Percentiles rank a stretch among this genome's conserved stretches.
These are phyloP conservation scores for Gardenia jasminoides DNA, from an alignment of 257 asterid species.

Conservation along the genomic window DNA sequence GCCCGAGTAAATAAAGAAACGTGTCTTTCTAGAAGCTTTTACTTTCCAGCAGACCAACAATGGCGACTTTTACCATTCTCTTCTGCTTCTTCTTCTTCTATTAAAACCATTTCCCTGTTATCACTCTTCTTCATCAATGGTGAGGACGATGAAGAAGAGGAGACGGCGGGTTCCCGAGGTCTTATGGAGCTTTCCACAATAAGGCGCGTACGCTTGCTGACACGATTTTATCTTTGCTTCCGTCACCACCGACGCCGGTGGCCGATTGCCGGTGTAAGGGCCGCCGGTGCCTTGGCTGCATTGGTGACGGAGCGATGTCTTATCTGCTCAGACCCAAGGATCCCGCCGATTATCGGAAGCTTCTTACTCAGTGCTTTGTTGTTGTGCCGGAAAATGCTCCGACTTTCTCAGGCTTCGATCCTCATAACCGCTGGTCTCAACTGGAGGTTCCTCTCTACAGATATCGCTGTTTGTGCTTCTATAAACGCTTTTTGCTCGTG, in stretches of 20 bases:
- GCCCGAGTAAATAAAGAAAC: no score
- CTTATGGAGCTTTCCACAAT: conserved; percentile 62
- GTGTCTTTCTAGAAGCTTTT: not conserved
- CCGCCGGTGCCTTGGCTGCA: conserved; percentile 64
- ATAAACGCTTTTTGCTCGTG: not conserved
- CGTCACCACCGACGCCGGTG: conserved; percentile 27
- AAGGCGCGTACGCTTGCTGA: conserved; percentile 72
- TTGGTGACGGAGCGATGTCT: conserved; percentile 42
- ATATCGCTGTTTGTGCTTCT: not conserved
- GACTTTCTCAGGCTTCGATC: conserved; percentile 39
- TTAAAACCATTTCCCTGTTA: not conserved
- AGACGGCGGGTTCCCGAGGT: conserved; percentile 56
- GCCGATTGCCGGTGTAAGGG: conserved; percentile 51
- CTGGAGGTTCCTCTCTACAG: conserved; percentile 40
- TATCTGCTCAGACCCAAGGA: conserved; percentile 52
- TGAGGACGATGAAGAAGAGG: conserved; percentile 33
- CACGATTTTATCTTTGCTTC: conserved; percentile 52
- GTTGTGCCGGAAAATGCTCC: conserved; percentile 65
- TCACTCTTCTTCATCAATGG: conserved; percentile 27
- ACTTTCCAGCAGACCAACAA: no score
- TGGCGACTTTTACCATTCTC: not conserved
- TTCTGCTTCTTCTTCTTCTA: not conserved
- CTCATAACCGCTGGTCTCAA: conserved; percentile 56
- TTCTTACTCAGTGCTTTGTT: conserved; percentile 51
- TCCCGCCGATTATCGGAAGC: conserved; percentile 58